phyloP scores from a whole-genome alignment of 1,284 basidiomycete species.

The Psilocybe mexicana region DNA sequence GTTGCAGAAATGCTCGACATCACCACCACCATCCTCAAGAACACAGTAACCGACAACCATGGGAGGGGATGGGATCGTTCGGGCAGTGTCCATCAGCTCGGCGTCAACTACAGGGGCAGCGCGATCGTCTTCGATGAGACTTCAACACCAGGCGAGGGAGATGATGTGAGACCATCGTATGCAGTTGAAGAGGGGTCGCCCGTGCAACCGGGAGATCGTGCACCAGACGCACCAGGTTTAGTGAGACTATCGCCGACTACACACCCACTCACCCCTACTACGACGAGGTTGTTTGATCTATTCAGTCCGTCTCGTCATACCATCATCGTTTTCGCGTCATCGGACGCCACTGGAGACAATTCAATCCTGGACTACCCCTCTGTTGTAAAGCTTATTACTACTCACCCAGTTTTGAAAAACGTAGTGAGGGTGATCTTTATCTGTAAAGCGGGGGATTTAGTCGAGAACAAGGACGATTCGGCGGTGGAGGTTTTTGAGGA shows the following conservation, averaged over 20 bases:
- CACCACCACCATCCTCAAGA: conserved; percentile 11
- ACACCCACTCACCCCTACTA: neutral
- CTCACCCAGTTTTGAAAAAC: neutral
- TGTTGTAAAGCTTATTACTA: neutral
- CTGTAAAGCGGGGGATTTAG: neutral
- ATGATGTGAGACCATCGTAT: neutral
- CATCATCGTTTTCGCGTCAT: conserved; percentile 12
- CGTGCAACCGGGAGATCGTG: conserved; percentile 18
- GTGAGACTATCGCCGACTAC: neutral
- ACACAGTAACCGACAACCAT: conserved; percentile 5
- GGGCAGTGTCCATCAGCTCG: conserved; percentile 12
- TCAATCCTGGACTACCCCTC: neutral
- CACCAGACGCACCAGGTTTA: conserved; percentile 16
- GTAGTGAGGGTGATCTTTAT: conserved; percentile 6
- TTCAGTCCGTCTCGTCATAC: conserved; percentile 11
- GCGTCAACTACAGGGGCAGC: conserved; percentile 21
- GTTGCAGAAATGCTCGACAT: conserved; percentile 36
- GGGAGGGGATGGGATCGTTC: conserved; percentile 8
- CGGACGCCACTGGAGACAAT: neutral
- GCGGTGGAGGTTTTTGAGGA: conserved; percentile 11
- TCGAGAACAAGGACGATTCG: neutral
- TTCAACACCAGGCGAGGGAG: neutral
- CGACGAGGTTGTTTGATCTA: conserved; percentile 9
- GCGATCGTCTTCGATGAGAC: conserved; percentile 19
- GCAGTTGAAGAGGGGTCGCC: neutral